Conservation (phyloP, 805 yeast genomes). For the Allodekkera sacchari region DNA sequence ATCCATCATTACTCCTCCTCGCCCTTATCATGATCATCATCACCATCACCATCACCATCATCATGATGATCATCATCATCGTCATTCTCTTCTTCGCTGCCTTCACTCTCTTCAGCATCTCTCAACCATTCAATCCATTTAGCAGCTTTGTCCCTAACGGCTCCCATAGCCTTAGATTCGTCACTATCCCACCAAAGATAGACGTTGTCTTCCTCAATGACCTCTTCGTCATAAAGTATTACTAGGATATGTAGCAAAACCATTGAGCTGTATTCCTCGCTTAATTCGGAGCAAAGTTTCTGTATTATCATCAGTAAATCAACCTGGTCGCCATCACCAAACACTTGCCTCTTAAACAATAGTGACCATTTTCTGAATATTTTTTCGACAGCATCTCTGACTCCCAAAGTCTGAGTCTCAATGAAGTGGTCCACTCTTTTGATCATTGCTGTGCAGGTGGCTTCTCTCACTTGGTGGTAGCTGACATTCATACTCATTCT, state of each 20-base stretch:
- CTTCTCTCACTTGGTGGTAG: constrained; percentile 83
- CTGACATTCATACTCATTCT: constrained; percentile 97
- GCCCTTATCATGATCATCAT: too few species aligned
- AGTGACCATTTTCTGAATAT: constrained; percentile 76
- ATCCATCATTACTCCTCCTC: too few species aligned
- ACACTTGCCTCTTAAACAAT: constrained; percentile 79
- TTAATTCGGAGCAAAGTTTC: constrained; percentile 32
- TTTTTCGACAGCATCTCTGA: constrained; percentile 67
- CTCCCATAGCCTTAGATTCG: constrained; percentile 28
- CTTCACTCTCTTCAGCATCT: constrained; percentile 45
- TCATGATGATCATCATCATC: constrained; percentile 8
- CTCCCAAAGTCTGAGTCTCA: constrained; percentile 65
- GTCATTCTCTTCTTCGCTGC: constrained; percentile 8
- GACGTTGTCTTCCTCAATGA: constrained; percentile 74
- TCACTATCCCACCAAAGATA: constrained; percentile 72
- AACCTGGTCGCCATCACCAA: constrained; percentile 67
- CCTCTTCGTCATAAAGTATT: constrained; percentile 71
- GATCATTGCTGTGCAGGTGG: constrained; percentile 68
- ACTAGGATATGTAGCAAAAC: constrained; percentile 44
- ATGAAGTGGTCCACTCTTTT: constrained; percentile 65
- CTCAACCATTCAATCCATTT: constrained; percentile 84
- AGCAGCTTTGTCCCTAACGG: constrained; percentile 47
- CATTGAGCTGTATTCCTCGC: constrained; percentile 39
- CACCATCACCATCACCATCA: too few species aligned
- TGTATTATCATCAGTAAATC: constrained; percentile 56